Evolutionary conservation across 345 rosid species (phyloP), one percentile per base, ranked within the genome.

Genomic region (Anacardium occidentale): DNA sequence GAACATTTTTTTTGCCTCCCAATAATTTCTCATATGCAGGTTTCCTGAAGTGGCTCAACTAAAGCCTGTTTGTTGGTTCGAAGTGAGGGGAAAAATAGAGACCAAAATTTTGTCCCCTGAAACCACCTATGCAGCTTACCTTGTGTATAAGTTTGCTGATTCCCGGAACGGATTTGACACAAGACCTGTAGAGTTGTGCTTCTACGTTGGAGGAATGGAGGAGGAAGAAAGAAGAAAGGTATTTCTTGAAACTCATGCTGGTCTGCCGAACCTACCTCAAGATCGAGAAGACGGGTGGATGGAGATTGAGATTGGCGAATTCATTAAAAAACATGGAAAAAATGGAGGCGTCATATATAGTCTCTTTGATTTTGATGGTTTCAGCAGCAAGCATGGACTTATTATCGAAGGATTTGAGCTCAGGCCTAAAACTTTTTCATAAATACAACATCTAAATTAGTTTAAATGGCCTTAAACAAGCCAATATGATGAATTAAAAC

Each of bases 351-450:
- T 80, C n/a, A 24, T 69, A 14, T 76, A 70, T 68, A 44, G 52
- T 60, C 65, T 83, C 10, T 40, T 48, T 69, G 80, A 80, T 59
- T 50, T 69, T 0, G 66, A 70, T 29, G 20, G 63, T 7, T 10
- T 37, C 8, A 5, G 8, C 42, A 37, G 8, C 12, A 82, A 82
- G 57, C 3, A 7, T 9, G 81, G 85, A 10, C 83, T 86, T 45
- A 54, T 73, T 24, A 15, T 73, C 24, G 63, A 84, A 71, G 90
- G 86, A 18, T 70, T 82, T 8, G 90, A 86, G 78, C 62, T 86
- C 18, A 76, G 86, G 68, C 90, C 87, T 20, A 68, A 75, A 54
- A 12, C 11, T 10, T 15, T 29, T 29, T 29, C 2, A 29, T 29
- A 1, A 29, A 29, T 29, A n/a, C n/a, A n/a, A n/a, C n/a, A n/a